Evolutionary conservation across 257 asterid species (phyloP).

Genomic region (Fraxinus cuspidata): DNA sequence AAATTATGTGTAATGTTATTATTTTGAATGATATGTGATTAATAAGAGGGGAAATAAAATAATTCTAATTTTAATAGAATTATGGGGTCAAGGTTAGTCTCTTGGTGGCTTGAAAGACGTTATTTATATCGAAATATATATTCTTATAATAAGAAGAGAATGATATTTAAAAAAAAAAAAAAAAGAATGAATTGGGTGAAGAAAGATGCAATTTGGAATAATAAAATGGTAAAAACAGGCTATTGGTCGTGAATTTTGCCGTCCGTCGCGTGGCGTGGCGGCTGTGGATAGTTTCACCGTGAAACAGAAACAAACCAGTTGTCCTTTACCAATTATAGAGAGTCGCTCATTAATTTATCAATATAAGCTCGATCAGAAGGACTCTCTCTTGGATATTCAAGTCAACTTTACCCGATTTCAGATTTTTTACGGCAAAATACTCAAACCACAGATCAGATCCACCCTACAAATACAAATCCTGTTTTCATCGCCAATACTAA

Average conservation of each 20-base stretch:
- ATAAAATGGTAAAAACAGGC: too few species aligned
- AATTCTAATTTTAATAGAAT: too few species aligned
- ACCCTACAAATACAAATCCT: neutral
- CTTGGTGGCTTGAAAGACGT: too few species aligned
- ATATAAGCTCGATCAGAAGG: neutral
- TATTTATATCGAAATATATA: too few species aligned
- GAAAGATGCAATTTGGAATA: neutral
- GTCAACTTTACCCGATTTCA: neutral
- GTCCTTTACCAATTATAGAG: neutral
- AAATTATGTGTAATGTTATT: too few species aligned
- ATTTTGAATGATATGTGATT: too few species aligned
- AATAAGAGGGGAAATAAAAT: too few species aligned
- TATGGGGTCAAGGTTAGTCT: too few species aligned
- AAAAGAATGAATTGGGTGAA: too few species aligned
- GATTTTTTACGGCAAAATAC: constrained; percentile 1
- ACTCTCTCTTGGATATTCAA: neutral
- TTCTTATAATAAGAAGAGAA: too few species aligned
- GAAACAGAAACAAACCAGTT: neutral
- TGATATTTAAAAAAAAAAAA: too few species aligned
- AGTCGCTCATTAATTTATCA: neutral
- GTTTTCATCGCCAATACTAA: constrained; percentile 6
- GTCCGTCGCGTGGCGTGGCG: neutral
- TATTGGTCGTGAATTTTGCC: neutral
- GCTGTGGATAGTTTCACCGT: neutral
- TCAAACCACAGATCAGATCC: constrained; percentile 20